phyloP scores from a whole-genome alignment of 169 alveolate genomes.

The Plasmodium ovale region DNA sequence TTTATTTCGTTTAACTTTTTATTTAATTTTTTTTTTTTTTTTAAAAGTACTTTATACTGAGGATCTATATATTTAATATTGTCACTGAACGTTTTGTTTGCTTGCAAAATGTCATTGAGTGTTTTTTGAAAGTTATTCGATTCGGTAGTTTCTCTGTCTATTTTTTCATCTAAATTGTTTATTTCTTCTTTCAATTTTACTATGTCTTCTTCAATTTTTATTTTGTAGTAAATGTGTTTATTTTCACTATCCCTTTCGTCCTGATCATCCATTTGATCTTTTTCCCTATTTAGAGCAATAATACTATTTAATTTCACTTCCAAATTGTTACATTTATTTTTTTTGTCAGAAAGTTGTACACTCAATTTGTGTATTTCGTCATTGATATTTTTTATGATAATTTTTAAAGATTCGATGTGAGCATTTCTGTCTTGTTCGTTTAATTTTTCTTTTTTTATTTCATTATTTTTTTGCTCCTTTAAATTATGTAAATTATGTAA shows the following conservation, averaged over 20 bases:
- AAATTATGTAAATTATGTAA: slow-evolving; percentile 42
- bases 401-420: slow-evolving; percentile 45
- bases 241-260: background rate
- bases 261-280: background rate
- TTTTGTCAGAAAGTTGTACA: slow-evolving; percentile 33
- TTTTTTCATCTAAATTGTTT: slow-evolving; percentile 19
- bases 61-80: slow-evolving; percentile 67
- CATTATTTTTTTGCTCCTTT: slow-evolving; percentile 22
- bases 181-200: slow-evolving; percentile 33
- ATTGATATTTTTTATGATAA: slow-evolving; percentile 39
- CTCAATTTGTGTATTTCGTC: slow-evolving; percentile 71
- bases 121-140: slow-evolving; percentile 34
- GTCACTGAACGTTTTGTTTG: slow-evolving; percentile 62
- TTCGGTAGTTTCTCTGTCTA: slow-evolving; percentile 19
- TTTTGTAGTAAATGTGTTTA: slow-evolving; percentile 42
- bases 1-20: slow-evolving; percentile 55
- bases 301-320: slow-evolving; percentile 41
- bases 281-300: background rate
- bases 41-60: slow-evolving; percentile 46
- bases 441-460: slow-evolving; percentile 34
- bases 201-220: slow-evolving; percentile 67
- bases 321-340: slow-evolving; percentile 48
- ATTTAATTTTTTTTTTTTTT: slow-evolving; percentile 70
- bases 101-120: slow-evolving; percentile 49
- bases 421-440: slow-evolving; percentile 63